phyloP scores from a whole-genome alignment of 2,329 filamentous ascomycete genomes.

The Xylariales sp. region DNA sequence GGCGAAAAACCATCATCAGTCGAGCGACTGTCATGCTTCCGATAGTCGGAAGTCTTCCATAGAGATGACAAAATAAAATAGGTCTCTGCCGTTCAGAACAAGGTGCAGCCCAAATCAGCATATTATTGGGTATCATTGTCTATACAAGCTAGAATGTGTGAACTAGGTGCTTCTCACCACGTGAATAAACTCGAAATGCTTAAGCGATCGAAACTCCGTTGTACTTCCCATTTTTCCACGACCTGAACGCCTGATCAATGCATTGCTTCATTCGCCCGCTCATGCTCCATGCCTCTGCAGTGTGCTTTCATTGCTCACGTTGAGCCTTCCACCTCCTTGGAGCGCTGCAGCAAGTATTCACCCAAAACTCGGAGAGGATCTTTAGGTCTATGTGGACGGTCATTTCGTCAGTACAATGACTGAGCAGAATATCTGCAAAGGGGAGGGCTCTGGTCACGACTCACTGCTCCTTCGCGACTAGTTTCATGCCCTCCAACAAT shows the following conservation, averaged over 20 bases:
- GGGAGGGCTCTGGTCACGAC: conserved; percentile 26
- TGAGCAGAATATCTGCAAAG: not conserved
- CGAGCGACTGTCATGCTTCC: conserved; percentile 7
- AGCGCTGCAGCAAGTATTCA: conserved; percentile 66
- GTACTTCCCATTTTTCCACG: no score
- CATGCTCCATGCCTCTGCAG: no score
- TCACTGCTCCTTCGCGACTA: conserved; percentile 66
- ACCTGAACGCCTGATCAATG: conserved; percentile 6
- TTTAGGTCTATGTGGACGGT: conserved; percentile 45
- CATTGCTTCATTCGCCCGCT: not conserved
- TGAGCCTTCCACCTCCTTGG: conserved; percentile 54
- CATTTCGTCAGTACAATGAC: not conserved
- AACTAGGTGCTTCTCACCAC: no score
- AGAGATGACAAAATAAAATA: conserved; percentile 11
- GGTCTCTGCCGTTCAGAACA: no score
- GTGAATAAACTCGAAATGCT: no score
- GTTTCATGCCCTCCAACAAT: conserved; percentile 71
- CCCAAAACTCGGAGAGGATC: conserved; percentile 67
- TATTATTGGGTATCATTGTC: no score
- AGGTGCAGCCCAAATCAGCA: no score
- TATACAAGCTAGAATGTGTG: no score
- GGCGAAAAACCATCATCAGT: conserved; percentile 14
- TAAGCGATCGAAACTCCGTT: no score
- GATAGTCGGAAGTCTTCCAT: conserved; percentile 8
- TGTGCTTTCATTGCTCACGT: no score